Evolutionary conservation across 352 stramenopile species (phyloP).

Genomic region (Pythium coloratum): DNA sequence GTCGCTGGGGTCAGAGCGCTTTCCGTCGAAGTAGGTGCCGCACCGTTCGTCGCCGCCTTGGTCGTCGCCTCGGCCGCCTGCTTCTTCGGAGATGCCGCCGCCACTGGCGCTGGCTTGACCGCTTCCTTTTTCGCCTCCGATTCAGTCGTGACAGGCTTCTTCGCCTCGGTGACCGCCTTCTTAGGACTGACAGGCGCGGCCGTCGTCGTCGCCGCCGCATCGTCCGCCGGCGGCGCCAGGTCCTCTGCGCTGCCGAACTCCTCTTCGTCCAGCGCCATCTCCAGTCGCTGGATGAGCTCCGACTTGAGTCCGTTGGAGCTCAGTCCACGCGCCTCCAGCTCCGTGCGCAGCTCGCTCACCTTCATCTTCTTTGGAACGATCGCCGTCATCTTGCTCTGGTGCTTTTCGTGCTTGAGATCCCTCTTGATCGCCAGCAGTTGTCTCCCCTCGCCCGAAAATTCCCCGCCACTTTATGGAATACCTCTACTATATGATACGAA

Average conservation of each 20-base stretch:
- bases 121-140: slow-evolving; percentile 12
- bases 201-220: background rate
- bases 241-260: slow-evolving; percentile 83
- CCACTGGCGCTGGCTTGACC: slow-evolving; percentile 11
- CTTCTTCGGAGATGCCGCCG: slow-evolving; percentile 17
- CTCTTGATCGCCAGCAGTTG: slow-evolving; percentile 2
- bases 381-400: slow-evolving; percentile 34
- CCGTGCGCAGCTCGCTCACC: slow-evolving; percentile 85
- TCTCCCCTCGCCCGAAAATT: slow-evolving; percentile 14
- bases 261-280: slow-evolving; percentile 86
- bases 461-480: slow-evolving; percentile 31
- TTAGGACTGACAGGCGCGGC: slow-evolving; percentile 21
- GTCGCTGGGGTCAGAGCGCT: background rate
- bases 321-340: slow-evolving; percentile 76
- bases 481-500: slow-evolving; percentile 20
- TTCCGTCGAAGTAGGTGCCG: background rate
- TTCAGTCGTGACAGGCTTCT: slow-evolving; percentile 23
- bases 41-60: slow-evolving; percentile 1
- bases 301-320: slow-evolving; percentile 88
- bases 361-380: slow-evolving; percentile 92
- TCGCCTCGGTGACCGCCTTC: slow-evolving; percentile 10
- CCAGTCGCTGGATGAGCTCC: slow-evolving; percentile 88
- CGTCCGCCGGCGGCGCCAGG: slow-evolving; percentile 43
- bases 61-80: background rate
- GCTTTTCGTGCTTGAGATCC: background rate